Percentiles rank a stretch among this genome's conserved stretches.
These are phyloP conservation scores for Peziza echinospora DNA, from an alignment of 495 filamentous ascomycete species.

Conservation along the genomic window DNA sequence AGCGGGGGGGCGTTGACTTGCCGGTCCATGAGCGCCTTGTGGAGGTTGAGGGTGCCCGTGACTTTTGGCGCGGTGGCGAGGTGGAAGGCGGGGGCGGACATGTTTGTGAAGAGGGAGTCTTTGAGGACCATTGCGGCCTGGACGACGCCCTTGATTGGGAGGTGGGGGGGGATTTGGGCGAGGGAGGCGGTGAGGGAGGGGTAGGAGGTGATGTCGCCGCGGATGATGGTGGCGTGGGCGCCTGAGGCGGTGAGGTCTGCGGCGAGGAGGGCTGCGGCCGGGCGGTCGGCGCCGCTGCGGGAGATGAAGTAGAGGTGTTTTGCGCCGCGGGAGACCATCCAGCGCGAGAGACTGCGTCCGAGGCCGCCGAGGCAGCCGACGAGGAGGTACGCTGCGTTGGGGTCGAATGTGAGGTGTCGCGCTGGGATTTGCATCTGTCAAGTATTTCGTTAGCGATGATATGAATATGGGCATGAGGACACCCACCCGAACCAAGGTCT, in stretches of 20 bases:
- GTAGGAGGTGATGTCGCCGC: constrained; percentile 1
- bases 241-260: neutral
- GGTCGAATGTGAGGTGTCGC: neutral
- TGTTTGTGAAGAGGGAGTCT: constrained; percentile 35
- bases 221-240: neutral
- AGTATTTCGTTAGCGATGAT: neutral
- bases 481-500: too few species aligned
- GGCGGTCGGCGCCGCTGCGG: constrained; percentile 23
- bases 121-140: constrained; percentile 25
- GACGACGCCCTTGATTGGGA: constrained; percentile 30
- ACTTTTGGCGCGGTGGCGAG: constrained; percentile 33
- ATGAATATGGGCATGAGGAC: neutral
- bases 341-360: constrained; percentile 34
- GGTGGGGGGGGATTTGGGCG: neutral
- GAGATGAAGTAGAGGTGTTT: constrained; percentile 36
- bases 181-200: neutral
- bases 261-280: neutral
- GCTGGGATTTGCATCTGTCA: too few species aligned
- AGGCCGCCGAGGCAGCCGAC: constrained; percentile 45
- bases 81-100: constrained; percentile 29
- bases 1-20: constrained; percentile 23
- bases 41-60: constrained; percentile 34
- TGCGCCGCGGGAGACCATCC: constrained; percentile 39
- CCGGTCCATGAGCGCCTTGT: constrained; percentile 24
- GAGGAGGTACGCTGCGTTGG: constrained; percentile 35